phyloP scores from a whole-genome alignment of 345 rosid genomes.

The Populus nigra region DNA sequence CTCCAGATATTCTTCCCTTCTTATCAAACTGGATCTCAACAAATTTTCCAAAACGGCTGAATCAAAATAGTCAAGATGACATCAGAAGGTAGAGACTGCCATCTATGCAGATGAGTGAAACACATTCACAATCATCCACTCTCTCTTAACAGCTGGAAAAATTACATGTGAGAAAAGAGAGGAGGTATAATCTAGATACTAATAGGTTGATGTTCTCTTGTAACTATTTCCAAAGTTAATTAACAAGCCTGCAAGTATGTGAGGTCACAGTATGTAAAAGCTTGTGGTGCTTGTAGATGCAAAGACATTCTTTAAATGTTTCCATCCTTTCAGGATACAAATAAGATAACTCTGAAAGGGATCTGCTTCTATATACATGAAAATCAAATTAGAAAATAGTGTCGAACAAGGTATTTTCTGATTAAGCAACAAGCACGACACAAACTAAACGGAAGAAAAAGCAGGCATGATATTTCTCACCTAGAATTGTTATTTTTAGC shows the following conservation, averaged over 20 bases:
- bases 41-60: constrained; percentile 95
- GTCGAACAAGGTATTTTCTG: not conserved
- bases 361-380: not conserved
- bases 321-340: not conserved
- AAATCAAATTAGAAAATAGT: constrained; percentile 14
- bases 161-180: not conserved
- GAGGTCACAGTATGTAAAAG: constrained; percentile 4
- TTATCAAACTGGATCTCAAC: constrained; percentile 87
- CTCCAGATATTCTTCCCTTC: constrained; percentile 82
- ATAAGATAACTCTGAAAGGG: not conserved
- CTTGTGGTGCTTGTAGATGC: not conserved
- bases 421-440: not conserved
- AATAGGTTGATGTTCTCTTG: not conserved
- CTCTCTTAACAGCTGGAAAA: not conserved
- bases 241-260: not conserved
- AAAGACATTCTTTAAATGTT: not conserved
- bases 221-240: not conserved
- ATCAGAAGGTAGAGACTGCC: not conserved
- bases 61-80: constrained; percentile 15
- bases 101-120: not conserved
- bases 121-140: not conserved
- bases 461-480: constrained; percentile 32
- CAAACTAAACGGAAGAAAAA: not conserved
- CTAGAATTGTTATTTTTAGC: constrained; percentile 87
- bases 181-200: not conserved